Conservation (phyloP, 2,329 filamentous ascomycete genomes). For the Penicillium freii region DNA sequence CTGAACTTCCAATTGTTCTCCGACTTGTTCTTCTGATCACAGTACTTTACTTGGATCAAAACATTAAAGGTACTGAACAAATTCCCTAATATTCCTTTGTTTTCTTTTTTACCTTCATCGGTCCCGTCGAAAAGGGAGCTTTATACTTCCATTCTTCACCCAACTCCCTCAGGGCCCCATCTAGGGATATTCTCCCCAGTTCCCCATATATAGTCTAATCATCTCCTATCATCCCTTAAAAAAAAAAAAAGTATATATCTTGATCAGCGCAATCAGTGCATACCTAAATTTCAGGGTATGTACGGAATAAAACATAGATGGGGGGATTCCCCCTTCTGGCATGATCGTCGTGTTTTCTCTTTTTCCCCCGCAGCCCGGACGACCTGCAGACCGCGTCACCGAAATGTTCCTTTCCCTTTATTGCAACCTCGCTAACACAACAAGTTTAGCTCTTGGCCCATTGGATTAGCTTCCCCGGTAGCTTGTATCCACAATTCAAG, state of each 20-base stretch:
- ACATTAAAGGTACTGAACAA: neutral
- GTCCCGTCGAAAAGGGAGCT: neutral
- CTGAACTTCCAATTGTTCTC: neutral
- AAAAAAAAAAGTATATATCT: neutral
- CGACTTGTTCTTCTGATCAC: neutral
- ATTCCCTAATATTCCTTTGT: neutral
- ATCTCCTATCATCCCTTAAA: neutral
- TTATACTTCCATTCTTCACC: constrained; percentile 6
- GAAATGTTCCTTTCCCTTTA: constrained; percentile 17
- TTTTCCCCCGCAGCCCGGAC: constrained; percentile 11
- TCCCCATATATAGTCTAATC: constrained; percentile 5
- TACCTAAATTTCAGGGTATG: constrained; percentile 19
- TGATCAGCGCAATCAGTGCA: constrained; percentile 7
- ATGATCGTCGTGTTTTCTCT: constrained; percentile 24
- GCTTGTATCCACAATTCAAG: constrained; percentile 11
- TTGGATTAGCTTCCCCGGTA: neutral
- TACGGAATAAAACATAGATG: constrained; percentile 13
- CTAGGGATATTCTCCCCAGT: constrained; percentile 8
- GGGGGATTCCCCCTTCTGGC: constrained; percentile 17
- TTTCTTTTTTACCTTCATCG: neutral
- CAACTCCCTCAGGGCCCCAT: constrained; percentile 3
- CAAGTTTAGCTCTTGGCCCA: neutral
- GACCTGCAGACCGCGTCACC: constrained; percentile 25
- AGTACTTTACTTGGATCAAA: neutral
- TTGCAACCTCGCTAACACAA: constrained; percentile 20